phyloP scores from a whole-genome alignment of 306 rosid genomes.

The Rosa lucieae region DNA sequence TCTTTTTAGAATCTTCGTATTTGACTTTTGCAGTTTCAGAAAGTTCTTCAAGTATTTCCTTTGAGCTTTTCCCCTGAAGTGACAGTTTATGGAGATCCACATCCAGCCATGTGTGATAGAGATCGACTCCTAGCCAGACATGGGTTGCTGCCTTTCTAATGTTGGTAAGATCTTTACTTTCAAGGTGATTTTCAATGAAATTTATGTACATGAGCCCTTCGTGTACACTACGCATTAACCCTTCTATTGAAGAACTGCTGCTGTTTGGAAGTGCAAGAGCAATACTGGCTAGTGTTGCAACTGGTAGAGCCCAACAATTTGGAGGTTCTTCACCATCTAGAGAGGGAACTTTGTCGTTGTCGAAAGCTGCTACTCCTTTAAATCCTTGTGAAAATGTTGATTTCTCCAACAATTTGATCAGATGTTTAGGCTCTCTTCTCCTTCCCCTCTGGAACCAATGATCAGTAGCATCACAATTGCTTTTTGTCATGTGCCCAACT shows the following conservation, averaged over 20 bases:
- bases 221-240: conserved; percentile 40
- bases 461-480: conserved; percentile 59
- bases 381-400: conserved; percentile 54
- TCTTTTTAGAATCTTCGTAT: conserved; percentile 36
- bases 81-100: conserved; percentile 62
- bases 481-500: conserved; percentile 55
- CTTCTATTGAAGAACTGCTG: conserved; percentile 27
- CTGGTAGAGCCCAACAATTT: conserved; percentile 75
- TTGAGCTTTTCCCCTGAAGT: conserved; percentile 38
- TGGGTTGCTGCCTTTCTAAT: conserved; percentile 54
- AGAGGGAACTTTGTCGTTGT: conserved; percentile 50
- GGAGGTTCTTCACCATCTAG: conserved; percentile 53
- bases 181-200: conserved; percentile 50
- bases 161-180: conserved; percentile 42
- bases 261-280: conserved; percentile 62
- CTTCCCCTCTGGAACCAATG: conserved; percentile 66
- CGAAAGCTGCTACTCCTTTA: conserved; percentile 55
- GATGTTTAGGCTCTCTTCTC: conserved; percentile 51
- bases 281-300: conserved; percentile 72
- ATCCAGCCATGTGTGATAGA: conserved; percentile 66
- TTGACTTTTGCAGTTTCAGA: conserved; percentile 52
- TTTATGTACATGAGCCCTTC: conserved; percentile 58
- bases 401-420: conserved; percentile 52
- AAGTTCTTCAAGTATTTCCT: conserved; percentile 50
- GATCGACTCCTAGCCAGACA: conserved; percentile 70